Evolutionary conservation across 768 basidiomycete species (phyloP).

Genomic region (Mycena filopes): DNA sequence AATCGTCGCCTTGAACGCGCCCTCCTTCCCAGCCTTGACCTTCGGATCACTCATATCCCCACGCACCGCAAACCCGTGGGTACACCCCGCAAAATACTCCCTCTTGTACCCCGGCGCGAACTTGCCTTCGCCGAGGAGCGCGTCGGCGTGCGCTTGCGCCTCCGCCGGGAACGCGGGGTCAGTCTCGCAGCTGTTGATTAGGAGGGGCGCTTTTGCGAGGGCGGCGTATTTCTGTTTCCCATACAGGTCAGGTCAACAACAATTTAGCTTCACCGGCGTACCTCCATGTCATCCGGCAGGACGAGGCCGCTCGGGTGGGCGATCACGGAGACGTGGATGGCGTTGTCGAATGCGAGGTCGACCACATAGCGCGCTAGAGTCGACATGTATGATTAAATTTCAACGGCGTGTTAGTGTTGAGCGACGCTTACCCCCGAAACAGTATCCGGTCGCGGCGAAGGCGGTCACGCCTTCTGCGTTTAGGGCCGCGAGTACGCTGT

Average conservation of each 20-base stretch:
- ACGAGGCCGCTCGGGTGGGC: constrained; percentile 46
- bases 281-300: constrained; percentile 46
- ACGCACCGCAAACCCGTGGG: constrained; percentile 7
- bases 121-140: constrained; percentile 10
- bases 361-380: constrained; percentile 41
- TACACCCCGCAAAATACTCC: constrained; percentile 9
- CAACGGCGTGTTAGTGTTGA: background rate
- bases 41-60: constrained; percentile 11
- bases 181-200: constrained; percentile 14
- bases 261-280: background rate
- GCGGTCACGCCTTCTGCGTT: constrained; percentile 38
- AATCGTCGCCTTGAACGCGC: too few species aligned
- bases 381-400: background rate
- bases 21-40: background rate
- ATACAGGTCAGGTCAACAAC: too few species aligned
- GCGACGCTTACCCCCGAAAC: constrained; percentile 46
- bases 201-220: constrained; percentile 1
- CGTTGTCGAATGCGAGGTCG: constrained; percentile 42
- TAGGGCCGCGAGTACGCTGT: constrained; percentile 44
- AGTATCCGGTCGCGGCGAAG: constrained; percentile 55
- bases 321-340: constrained; percentile 38
- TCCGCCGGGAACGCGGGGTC: constrained; percentile 7
- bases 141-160: constrained; percentile 12
- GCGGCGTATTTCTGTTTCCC: constrained; percentile 13
- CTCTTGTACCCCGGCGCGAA: background rate